A percentile compares a stretch with the other conserved stretches of the same genome.
These are phyloP conservation scores for Strobilomyces confusus DNA, from an alignment of 768 basidiomycete genomes.

Conservation along the genomic window DNA sequence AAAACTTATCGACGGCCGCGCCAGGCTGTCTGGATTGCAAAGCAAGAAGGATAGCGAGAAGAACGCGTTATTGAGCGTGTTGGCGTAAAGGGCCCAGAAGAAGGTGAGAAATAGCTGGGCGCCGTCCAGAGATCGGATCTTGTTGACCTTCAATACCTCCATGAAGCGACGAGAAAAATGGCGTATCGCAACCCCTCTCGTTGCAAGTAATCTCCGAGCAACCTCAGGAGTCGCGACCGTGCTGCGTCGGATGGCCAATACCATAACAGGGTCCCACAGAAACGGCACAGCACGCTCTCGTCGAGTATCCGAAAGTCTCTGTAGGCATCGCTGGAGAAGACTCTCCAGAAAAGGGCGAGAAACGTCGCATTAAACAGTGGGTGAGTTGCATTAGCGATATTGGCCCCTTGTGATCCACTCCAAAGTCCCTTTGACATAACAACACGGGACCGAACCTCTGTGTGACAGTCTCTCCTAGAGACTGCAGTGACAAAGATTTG, in stretches of 20 bases:
- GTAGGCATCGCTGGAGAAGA: conserved; percentile 16
- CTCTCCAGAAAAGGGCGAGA: conserved; percentile 7
- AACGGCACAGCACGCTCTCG: conserved; percentile 16
- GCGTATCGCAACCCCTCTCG: conserved; percentile 2
- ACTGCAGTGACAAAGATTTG: conserved; percentile 8
- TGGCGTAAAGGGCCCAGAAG: conserved; percentile 19
- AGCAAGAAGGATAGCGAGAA: conserved; percentile 33
- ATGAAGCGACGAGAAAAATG: conserved; percentile 12
- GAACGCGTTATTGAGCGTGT: conserved; percentile 15
- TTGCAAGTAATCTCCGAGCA: conserved; percentile 10
- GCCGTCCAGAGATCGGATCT: conserved; percentile 9
- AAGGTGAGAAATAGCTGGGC: conserved; percentile 16
- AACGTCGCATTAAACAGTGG: conserved; percentile 15
- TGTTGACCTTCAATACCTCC: conserved; percentile 12
- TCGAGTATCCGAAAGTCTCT: conserved; percentile 16
- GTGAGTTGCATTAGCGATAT: conserved; percentile 15
- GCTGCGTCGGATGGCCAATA: conserved; percentile 5
- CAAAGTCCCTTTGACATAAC: conserved; percentile 4
- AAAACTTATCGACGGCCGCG: too few relatives aligned
- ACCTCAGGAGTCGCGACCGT: conserved; percentile 1
- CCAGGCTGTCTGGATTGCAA: conserved; percentile 39
- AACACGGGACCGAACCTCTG: conserved; percentile 9
- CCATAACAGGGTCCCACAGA: conserved; percentile 11
- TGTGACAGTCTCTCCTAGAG: conserved; percentile 9
- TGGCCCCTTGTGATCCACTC: not conserved